Evolutionary conservation across 75 land plant genomes (phyloP).

Genomic region (Pinus tabuliformis): DNA sequence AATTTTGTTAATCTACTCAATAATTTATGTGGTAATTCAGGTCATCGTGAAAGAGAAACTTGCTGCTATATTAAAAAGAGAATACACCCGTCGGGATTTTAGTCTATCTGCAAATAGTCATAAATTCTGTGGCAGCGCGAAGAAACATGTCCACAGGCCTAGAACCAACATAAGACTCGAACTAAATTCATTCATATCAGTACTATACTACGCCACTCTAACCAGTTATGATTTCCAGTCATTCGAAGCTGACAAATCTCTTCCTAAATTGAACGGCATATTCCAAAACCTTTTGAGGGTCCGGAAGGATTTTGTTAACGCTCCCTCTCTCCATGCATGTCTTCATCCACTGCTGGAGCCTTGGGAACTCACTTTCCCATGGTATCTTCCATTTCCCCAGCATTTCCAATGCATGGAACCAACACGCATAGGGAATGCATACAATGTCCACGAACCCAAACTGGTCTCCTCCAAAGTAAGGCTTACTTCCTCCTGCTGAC

Average conservation of each 20-base stretch:
- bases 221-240: too few relatives aligned
- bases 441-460: constrained; percentile 10
- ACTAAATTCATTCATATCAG: too few relatives aligned
- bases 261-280: not conserved
- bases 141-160: too few relatives aligned
- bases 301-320: not conserved
- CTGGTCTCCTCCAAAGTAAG: not conserved
- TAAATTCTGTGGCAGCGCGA: too few relatives aligned
- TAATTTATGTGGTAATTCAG: too few relatives aligned
- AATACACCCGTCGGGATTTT: too few relatives aligned
- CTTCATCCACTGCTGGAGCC: constrained; percentile 2
- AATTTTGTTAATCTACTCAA: too few relatives aligned
- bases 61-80: too few relatives aligned
- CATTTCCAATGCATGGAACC: not conserved
- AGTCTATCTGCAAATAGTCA: too few relatives aligned
- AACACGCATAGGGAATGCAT: not conserved
- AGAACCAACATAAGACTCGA: too few relatives aligned
- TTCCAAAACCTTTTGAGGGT: not conserved
- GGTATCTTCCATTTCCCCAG: constrained; percentile 2
- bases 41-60: too few relatives aligned
- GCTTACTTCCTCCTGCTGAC: not conserved
- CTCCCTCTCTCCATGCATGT: not conserved
- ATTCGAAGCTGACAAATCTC: not conserved
- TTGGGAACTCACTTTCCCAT: not conserved
- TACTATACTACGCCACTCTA: too few relatives aligned